Evolutionary conservation across 768 basidiomycete species (phyloP).

Genomic region (Paxillus involutus): DNA sequence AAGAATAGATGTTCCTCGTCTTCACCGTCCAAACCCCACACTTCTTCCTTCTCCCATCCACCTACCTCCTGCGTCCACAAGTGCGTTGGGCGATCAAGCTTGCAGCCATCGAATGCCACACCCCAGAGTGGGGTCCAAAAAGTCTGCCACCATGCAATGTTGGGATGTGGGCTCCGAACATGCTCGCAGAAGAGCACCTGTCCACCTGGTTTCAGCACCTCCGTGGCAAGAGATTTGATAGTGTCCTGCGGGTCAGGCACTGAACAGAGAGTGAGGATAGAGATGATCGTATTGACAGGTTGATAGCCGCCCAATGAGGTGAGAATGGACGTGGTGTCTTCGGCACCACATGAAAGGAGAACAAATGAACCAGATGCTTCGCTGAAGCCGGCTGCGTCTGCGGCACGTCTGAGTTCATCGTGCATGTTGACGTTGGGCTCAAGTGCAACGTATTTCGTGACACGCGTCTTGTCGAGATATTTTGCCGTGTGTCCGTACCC

Average conservation of each 20-base stretch:
- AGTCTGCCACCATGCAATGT: conserved; percentile 70
- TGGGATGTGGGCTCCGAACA: conserved; percentile 49
- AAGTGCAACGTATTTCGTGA: conserved; percentile 67
- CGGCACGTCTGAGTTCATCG: conserved; percentile 46
- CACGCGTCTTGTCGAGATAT: conserved; percentile 55
- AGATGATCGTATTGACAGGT: conserved; percentile 60
- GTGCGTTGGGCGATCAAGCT: conserved; percentile 55
- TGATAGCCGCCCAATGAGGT: conserved; percentile 36
- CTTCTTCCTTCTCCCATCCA: conserved; percentile 47
- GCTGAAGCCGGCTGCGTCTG: conserved; percentile 49
- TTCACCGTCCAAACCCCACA: conserved; percentile 54
- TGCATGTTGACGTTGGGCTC: conserved; percentile 75
- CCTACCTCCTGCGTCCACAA: conserved; percentile 44
- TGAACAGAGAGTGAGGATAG: conserved; percentile 65
- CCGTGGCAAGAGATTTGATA: conserved; percentile 43
- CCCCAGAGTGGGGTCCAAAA: conserved; percentile 75
- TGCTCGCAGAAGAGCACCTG: conserved; percentile 71
- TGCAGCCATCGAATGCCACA: conserved; percentile 60
- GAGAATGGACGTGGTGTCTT: conserved; percentile 51
- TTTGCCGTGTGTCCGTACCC: conserved; percentile 63
- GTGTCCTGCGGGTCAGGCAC: conserved; percentile 55
- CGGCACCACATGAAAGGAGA: conserved; percentile 64
- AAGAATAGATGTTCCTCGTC: conserved; percentile 58
- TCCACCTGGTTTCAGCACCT: conserved; percentile 64
- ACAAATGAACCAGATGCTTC: conserved; percentile 53